Percentiles rank a stretch among this genome's conserved stretches.
phyloP scores from a whole-genome alignment of 2,329 filamentous ascomycete species.

The Cordyceps pruinosa region DNA sequence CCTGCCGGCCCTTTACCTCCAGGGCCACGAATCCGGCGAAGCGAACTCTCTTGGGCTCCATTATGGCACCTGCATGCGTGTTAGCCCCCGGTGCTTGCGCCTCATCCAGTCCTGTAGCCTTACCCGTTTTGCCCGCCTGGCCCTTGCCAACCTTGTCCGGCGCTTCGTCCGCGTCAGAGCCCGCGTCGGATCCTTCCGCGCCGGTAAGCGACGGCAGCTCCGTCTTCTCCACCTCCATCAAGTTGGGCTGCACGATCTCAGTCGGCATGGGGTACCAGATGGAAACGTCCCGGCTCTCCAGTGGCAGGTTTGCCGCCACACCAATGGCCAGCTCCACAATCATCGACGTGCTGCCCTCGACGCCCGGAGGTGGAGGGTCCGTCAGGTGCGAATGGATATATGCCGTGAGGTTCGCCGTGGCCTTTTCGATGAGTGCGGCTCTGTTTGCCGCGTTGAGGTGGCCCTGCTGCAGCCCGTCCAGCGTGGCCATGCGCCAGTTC shows the following conservation, averaged over 20 bases:
- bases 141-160: constrained; percentile 39
- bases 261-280: constrained; percentile 82
- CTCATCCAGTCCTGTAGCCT: constrained; percentile 18
- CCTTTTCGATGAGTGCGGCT: constrained; percentile 59
- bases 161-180: constrained; percentile 28
- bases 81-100: constrained; percentile 19
- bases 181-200: constrained; percentile 32
- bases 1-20: constrained; percentile 69
- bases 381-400: constrained; percentile 67
- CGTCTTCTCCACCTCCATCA: constrained; percentile 83
- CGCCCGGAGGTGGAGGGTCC: constrained; percentile 68
- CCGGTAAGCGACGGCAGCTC: constrained; percentile 55
- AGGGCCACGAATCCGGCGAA: constrained; percentile 70
- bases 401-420: constrained; percentile 61
- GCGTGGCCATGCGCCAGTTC: constrained; percentile 86
- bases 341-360: constrained; percentile 85
- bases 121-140: constrained; percentile 34
- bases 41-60: constrained; percentile 53
- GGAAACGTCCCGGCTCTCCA: constrained; percentile 85
- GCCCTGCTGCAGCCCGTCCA: constrained; percentile 79
- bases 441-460: constrained; percentile 64
- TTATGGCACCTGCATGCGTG: constrained; percentile 31
- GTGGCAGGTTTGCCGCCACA: constrained; percentile 76
- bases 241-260: constrained; percentile 57
- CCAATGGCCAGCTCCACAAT: constrained; percentile 87